Percentiles rank a stretch among this genome's conserved stretches.
Evolutionary conservation across 108 stramenopile genomes (phyloP).

Genomic region (Fragilariopsis cylindrus): DNA sequence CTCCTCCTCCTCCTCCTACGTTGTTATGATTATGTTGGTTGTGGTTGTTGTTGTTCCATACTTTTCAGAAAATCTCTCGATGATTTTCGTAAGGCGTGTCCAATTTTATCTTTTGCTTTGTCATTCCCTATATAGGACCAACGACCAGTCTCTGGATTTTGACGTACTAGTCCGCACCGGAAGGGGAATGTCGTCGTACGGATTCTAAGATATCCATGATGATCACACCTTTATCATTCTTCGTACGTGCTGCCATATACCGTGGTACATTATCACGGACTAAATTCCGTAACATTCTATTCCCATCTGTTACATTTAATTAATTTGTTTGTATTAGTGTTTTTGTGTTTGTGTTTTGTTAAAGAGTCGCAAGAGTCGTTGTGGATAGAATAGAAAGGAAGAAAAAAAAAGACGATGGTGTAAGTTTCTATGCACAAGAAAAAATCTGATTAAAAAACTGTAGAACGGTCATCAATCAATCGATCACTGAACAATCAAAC

Average conservation of each 20-base stretch:
- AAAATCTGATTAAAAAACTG: too few species aligned
- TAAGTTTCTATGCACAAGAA: too few species aligned
- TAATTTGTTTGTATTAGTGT: neutral
- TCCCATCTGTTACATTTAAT: conserved; percentile 27
- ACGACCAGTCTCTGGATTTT: conserved; percentile 25
- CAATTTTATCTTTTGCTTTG: conserved; percentile 43
- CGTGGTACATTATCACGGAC: conserved; percentile 26
- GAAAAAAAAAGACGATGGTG: neutral
- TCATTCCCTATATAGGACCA: conserved; percentile 35
- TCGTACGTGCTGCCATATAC: conserved; percentile 31
- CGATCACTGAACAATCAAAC: too few species aligned
- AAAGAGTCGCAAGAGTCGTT: neutral
- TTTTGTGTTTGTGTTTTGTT: neutral
- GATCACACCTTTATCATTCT: conserved; percentile 30
- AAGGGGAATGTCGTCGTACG: conserved; percentile 16
- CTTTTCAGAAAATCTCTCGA: conserved; percentile 1
- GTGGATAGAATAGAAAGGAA: neutral
- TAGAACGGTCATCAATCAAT: too few species aligned
- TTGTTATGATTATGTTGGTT: neutral
- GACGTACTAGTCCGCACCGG: conserved; percentile 30
- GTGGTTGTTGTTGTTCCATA: neutral
- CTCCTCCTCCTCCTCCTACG: neutral
- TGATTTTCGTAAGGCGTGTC: conserved; percentile 31
- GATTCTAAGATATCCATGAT: conserved; percentile 32
- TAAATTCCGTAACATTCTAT: conserved; percentile 38